Evolutionary conservation across 2,329 filamentous ascomycete species (phyloP).

Genomic region (Exutisphaerella laricina): DNA sequence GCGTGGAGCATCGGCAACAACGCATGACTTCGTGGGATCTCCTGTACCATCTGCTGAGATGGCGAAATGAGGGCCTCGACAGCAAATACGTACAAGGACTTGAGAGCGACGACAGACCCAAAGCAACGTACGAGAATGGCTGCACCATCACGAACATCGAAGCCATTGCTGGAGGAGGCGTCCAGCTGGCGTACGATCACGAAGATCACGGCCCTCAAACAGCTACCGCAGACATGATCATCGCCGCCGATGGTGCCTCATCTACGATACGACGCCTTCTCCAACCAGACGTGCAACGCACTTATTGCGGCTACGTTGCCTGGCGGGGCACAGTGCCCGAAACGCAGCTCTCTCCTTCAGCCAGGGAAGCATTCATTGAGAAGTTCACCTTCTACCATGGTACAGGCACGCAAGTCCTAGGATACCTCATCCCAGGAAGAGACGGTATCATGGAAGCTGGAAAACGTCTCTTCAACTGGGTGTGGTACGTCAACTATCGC

Average conservation of each 20-base stretch:
- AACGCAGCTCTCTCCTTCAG: slow-evolving; percentile 33
- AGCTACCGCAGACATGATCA: slow-evolving; percentile 34
- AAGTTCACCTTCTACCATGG: slow-evolving; percentile 40
- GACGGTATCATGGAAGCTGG: slow-evolving; percentile 37
- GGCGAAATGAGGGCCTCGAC: slow-evolving; percentile 40
- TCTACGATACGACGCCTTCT: slow-evolving; percentile 28
- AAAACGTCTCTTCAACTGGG: slow-evolving; percentile 43
- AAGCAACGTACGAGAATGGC: slow-evolving; percentile 29
- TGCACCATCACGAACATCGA: slow-evolving; percentile 27
- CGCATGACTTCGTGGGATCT: slow-evolving; percentile 48
- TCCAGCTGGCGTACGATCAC: slow-evolving; percentile 26
- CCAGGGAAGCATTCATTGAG: slow-evolving; percentile 32
- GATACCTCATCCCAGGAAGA: slow-evolving; percentile 43
- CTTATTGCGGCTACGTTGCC: slow-evolving; percentile 32
- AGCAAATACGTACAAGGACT: slow-evolving; percentile 27
- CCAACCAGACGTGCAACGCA: slow-evolving; percentile 25
- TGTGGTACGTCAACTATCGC: slow-evolving; percentile 44
- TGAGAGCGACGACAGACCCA: slow-evolving; percentile 12
- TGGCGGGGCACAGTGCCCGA: slow-evolving; percentile 31
- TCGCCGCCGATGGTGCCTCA: slow-evolving; percentile 41
- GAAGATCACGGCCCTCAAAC: slow-evolving; percentile 21
- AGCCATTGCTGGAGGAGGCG: slow-evolving; percentile 13
- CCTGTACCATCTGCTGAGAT: slow-evolving; percentile 42
- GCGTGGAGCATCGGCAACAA: slow-evolving; percentile 33
- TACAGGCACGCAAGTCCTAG: slow-evolving; percentile 36